Conservation (phyloP, 129 eudicot genomes). For the Helianthus tuberosus region DNA sequence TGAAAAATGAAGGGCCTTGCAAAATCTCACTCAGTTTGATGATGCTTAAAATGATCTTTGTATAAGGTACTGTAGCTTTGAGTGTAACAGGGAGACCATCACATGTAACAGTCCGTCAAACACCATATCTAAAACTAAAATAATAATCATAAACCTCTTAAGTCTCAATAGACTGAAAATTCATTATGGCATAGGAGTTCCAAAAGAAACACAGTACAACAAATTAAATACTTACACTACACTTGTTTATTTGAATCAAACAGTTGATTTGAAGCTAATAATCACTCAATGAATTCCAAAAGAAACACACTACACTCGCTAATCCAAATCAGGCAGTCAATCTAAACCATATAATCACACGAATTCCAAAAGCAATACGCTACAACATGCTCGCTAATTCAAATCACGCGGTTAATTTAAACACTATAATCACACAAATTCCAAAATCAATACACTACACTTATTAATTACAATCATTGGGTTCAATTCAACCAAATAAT, state of each 20-base stretch:
- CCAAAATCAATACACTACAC: neutral
- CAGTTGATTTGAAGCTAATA: neutral
- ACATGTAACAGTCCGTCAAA: neutral
- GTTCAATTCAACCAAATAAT: neutral
- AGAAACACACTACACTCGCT: neutral
- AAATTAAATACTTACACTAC: conserved; percentile 5
- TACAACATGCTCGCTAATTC: neutral
- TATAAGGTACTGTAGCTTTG: neutral
- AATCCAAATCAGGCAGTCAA: neutral
- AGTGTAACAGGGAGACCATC: no score
- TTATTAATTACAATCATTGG: no score
- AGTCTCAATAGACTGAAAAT: neutral
- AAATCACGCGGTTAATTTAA: neutral
- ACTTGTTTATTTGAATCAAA: neutral
- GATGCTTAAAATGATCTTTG: neutral
- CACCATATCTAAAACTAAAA: neutral
- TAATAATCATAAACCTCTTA: no score
- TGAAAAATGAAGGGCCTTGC: neutral
- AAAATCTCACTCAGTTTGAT: neutral
- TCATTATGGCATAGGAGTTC: neutral
- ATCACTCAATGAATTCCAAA: neutral
- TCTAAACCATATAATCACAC: neutral
- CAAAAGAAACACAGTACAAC: neutral
- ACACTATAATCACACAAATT: neutral
- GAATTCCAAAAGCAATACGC: conserved; percentile 4